A percentile compares a stretch with the other conserved stretches of the same genome.
These are phyloP conservation scores for Psilocybe sp. DNA, from an alignment of 768 basidiomycete genomes.

Conservation along the genomic window DNA sequence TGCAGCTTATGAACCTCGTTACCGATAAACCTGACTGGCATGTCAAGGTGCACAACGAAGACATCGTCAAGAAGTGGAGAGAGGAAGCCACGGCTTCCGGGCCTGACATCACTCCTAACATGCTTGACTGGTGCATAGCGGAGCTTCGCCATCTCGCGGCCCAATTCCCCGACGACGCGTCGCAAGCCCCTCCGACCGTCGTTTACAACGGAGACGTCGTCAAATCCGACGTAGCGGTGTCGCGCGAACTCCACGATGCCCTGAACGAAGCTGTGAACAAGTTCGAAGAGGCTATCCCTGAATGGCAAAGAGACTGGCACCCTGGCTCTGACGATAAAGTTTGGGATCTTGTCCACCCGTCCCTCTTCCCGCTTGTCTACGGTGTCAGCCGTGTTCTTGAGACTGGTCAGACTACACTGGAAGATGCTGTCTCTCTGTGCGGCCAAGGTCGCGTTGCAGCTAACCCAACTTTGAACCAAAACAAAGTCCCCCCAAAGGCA, in stretches of 20 bases:
- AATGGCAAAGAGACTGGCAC: slow-evolving; percentile 41
- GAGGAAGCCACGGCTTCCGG: slow-evolving; percentile 15
- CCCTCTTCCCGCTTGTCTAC: slow-evolving; percentile 38
- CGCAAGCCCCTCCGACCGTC: slow-evolving; percentile 11
- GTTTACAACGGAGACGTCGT: slow-evolving; percentile 26
- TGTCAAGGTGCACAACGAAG: slow-evolving; percentile 23
- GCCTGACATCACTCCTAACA: slow-evolving; percentile 19
- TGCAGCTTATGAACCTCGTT: slow-evolving; percentile 31
- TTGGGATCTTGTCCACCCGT: slow-evolving; percentile 44
- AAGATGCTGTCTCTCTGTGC: slow-evolving; percentile 20
- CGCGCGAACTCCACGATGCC: slow-evolving; percentile 16
- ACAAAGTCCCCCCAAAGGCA: background rate
- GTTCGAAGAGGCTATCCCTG: slow-evolving; percentile 34
- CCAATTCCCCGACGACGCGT: slow-evolving; percentile 4
- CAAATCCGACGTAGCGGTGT: slow-evolving; percentile 31
- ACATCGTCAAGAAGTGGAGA: slow-evolving; percentile 24
- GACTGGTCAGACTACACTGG: slow-evolving; percentile 15
- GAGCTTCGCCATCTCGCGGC: slow-evolving; percentile 25
- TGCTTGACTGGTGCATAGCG: slow-evolving; percentile 23
- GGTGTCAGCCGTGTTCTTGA: slow-evolving; percentile 23
- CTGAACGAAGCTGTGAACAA: slow-evolving; percentile 22
- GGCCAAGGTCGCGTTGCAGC: slow-evolving; percentile 18
- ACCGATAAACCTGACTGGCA: slow-evolving; percentile 34
- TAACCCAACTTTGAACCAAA: slow-evolving; percentile 10
- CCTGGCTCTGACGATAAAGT: slow-evolving; percentile 40